A percentile compares a stretch with the other conserved stretches of the same genome.
Evolutionary conservation across 2,329 filamentous ascomycete genomes (phyloP).

Genomic region (Alternaria incomplexa): DNA sequence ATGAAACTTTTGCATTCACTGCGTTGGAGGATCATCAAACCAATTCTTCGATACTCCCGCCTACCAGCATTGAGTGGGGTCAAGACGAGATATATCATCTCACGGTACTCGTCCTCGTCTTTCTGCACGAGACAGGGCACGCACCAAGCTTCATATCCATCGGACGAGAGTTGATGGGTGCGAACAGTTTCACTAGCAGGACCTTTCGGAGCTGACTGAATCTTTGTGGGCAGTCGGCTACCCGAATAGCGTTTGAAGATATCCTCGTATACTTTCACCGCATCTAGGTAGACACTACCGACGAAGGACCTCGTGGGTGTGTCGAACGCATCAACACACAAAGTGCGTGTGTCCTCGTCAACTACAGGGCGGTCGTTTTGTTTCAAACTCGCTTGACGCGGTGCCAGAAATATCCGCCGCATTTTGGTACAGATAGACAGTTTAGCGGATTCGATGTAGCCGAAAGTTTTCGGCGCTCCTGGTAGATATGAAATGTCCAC

Average conservation of each 20-base stretch:
- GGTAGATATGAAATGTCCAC: not conserved
- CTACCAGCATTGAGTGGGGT: not conserved
- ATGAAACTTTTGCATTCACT: not conserved
- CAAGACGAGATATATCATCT: not conserved
- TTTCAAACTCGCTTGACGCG: too few species aligned
- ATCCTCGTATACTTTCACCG: not conserved
- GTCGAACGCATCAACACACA: not conserved
- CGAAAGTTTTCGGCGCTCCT: not conserved
- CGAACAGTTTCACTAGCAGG: not conserved
- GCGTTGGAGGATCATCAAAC: too few species aligned
- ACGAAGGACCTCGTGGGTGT: not conserved
- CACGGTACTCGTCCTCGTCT: fast-evolving
- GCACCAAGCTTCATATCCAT: not conserved
- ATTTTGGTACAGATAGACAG: not conserved
- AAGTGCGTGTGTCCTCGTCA: not conserved
- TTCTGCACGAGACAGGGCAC: not conserved
- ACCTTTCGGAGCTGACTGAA: not conserved
- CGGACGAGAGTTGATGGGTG: not conserved
- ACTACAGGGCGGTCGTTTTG: too few species aligned
- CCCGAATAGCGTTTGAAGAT: not conserved
- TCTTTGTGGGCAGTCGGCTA: not conserved
- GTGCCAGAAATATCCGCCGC: not conserved
- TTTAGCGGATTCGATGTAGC: not conserved
- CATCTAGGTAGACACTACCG: fast-evolving
- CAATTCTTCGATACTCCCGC: not conserved